Evolutionary conservation across 305 asterid genomes (phyloP), one percentile per base, ranked within the genome.

Genomic region (Coffea humblotiana): DNA sequence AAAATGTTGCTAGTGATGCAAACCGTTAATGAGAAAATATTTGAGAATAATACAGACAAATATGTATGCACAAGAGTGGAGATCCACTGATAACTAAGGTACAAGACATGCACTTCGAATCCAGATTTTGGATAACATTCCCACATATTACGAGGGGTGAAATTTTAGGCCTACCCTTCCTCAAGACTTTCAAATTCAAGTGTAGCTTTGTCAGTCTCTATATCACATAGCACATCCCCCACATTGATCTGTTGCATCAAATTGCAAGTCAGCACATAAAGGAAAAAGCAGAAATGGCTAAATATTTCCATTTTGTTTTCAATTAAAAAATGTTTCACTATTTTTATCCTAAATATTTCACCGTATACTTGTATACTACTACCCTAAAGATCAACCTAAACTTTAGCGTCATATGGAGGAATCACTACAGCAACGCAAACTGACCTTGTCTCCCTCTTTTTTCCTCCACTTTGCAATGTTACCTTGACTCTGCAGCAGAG

Each of bases 121-220:
- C 48, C 83, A 37, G 25, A 40, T 32, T 29, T 23, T 18, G 1
- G 32, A 49, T 47, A 6, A 47, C 9, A 47, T 8, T 75, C 52
- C 52, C 49, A 70, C 45, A 69, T 18, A 48, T 29, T 76, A 3
- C 35, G 48, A 71, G 52, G 18, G 4, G 47, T n/a, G 29, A 40
- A 70, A 56, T 13, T 64, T 48, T 81, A 75, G 71, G 77, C 75
- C 71, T 90, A 96, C 99, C 99, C 98, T 86, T 96, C 99, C 84
- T 96, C 99, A 66, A 92, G 97, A 85, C 93, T 82, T 86, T 96
- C 99, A 88, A 90, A 91, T 87, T 96, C 99, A 81, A 96, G 87
- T 32, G 99, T 96, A 82, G 99, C 99, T 88, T 96, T 96, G 87
- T 96, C 99, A 16, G 99, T 96, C 90, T 96, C 99, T 74, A 96